phyloP scores from a whole-genome alignment of 2,329 filamentous ascomycete species.

The Verticillium alfalfae region DNA sequence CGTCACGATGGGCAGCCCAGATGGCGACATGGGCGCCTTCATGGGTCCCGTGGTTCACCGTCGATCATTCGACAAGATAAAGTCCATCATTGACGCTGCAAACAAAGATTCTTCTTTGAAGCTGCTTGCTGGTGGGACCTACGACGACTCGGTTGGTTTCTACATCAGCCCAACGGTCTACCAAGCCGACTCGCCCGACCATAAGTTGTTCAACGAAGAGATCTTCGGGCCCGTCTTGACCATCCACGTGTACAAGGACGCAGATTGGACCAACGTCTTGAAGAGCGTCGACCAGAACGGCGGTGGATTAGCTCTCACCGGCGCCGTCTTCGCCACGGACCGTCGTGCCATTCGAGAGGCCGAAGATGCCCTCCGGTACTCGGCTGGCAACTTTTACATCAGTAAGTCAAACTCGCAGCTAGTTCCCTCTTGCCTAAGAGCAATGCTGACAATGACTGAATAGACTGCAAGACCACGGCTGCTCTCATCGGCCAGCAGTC shows the following conservation, averaged over 20 bases:
- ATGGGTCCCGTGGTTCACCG: constrained; percentile 44
- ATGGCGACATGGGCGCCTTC: constrained; percentile 29
- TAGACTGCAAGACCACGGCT: constrained; percentile 50
- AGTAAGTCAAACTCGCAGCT: constrained; percentile 19
- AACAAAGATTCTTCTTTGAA: constrained; percentile 35
- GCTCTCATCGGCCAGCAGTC: constrained; percentile 51
- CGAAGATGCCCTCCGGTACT: constrained; percentile 43
- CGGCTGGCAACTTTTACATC: constrained; percentile 53
- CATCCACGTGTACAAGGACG: constrained; percentile 42
- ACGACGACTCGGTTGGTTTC: constrained; percentile 35
- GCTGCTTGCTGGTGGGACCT: constrained; percentile 36
- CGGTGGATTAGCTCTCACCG: constrained; percentile 37
- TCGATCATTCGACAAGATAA: constrained; percentile 38
- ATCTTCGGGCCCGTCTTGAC: constrained; percentile 43
- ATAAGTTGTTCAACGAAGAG: constrained; percentile 38
- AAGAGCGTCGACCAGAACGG: constrained; percentile 33
- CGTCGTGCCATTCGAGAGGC: constrained; percentile 41
- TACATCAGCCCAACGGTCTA: constrained; percentile 43
- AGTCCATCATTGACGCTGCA: constrained; percentile 35
- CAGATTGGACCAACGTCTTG: constrained; percentile 27
- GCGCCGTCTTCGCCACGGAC: constrained; percentile 43
- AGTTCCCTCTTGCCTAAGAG: neutral
- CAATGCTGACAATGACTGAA: neutral
- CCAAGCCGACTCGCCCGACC: constrained; percentile 29
- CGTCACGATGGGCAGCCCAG: constrained; percentile 20